Conservation (phyloP, 257 asterid species). For the Nyctanthes arbortristis region DNA sequence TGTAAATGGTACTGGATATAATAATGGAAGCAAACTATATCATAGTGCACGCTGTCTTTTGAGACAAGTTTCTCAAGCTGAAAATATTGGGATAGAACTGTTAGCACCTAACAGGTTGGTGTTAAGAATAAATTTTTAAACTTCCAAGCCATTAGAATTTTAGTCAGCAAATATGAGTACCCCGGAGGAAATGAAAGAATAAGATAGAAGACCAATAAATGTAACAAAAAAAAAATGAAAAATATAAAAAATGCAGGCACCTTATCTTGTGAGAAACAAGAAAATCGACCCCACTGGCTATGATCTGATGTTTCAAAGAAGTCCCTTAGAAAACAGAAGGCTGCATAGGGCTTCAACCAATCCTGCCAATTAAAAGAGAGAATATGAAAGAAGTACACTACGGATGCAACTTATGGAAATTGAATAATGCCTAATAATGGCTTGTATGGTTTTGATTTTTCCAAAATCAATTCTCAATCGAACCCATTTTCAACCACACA, state of each 20-base stretch:
- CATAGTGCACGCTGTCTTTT: constrained; percentile 68
- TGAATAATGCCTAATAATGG: too few relatives aligned
- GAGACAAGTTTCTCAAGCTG: constrained; percentile 94
- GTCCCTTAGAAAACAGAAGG: constrained; percentile 93
- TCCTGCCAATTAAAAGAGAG: constrained; percentile 50
- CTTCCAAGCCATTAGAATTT: neutral
- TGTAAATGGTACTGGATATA: constrained; percentile 89
- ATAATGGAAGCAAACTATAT: constrained; percentile 75
- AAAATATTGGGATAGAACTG: constrained; percentile 29
- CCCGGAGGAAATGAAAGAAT: neutral
- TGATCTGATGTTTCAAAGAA: constrained; percentile 96
- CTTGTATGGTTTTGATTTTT: too few relatives aligned
- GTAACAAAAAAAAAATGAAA: constrained; percentile 2
- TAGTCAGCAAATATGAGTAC: neutral
- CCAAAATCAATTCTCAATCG: too few relatives aligned
- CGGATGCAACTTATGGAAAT: too few relatives aligned
- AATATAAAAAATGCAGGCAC: constrained; percentile 33
- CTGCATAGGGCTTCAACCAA: constrained; percentile 94
- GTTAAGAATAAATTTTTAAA: constrained; percentile 9
- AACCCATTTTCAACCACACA: too few relatives aligned
- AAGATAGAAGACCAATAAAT: neutral
- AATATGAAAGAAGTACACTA: neutral
- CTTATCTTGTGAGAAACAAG: constrained; percentile 67
- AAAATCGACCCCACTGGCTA: constrained; percentile 95
- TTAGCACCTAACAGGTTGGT: constrained; percentile 11